Conservation (phyloP, 2,329 filamentous ascomycete species). For the Diaporthe eres region DNA sequence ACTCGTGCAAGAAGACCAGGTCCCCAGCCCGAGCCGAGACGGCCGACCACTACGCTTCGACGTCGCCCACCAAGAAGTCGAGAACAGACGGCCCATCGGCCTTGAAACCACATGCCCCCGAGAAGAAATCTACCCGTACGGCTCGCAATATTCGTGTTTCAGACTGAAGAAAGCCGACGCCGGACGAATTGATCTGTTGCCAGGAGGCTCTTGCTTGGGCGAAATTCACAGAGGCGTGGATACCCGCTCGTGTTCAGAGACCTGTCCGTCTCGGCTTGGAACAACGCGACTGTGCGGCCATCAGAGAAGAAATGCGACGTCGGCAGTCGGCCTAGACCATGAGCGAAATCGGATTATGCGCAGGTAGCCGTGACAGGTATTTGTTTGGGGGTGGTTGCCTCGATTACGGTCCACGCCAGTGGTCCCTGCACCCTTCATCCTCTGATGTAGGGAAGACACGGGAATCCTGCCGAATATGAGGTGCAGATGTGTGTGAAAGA, state of each 20-base stretch:
- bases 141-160: conserved; percentile 7
- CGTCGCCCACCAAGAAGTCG: background rate
- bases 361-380: conserved; percentile 12
- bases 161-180: background rate
- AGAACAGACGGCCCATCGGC: conserved; percentile 3
- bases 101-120: background rate
- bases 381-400: conserved; percentile 14
- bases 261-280: background rate
- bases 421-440: background rate
- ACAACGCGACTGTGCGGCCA: background rate
- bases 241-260: background rate
- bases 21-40: background rate
- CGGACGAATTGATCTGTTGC: background rate
- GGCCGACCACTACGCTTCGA: background rate
- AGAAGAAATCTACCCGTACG: background rate
- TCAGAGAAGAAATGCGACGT: background rate
- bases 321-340: background rate
- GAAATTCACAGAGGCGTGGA: background rate
- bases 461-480: conserved; percentile 22
- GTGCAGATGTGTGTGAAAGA: background rate
- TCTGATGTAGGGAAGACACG: background rate
- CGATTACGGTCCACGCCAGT: background rate
- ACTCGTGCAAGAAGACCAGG: conserved; percentile 9
- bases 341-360: background rate
- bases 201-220: background rate